Evolutionary conservation across 1,284 basidiomycete genomes (phyloP).

Genomic region (Puccinia hordei): DNA sequence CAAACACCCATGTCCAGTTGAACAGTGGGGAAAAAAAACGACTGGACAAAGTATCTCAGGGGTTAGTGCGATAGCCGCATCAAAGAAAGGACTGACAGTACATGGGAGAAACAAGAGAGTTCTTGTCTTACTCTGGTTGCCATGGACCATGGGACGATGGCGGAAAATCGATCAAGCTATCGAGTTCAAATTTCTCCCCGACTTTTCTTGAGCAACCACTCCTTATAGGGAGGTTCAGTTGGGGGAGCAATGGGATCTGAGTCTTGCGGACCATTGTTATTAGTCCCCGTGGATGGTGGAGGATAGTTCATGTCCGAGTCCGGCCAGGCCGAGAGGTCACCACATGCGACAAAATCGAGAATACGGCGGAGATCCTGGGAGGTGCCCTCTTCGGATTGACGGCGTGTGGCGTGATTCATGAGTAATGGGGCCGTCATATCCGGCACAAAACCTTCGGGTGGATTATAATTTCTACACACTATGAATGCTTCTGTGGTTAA

Average conservation of each 20-base stretch:
- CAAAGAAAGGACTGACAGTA: too few relatives aligned
- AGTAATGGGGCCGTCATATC: slow-evolving; percentile 56
- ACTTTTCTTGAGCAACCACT: slow-evolving; percentile 15
- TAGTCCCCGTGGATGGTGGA: background rate
- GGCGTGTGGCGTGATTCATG: slow-evolving; percentile 53
- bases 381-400: background rate
- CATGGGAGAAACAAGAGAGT: too few relatives aligned
- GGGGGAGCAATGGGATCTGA: slow-evolving; percentile 27
- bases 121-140: too few relatives aligned
- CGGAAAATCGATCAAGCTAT: background rate
- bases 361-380: slow-evolving; percentile 54
- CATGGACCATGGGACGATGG: background rate
- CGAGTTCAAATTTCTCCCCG: slow-evolving; percentile 11
- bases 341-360: slow-evolving; percentile 58
- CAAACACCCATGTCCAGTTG: too few relatives aligned
- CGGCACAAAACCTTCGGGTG: slow-evolving; percentile 55
- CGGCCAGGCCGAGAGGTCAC: slow-evolving; percentile 55
- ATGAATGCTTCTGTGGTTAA: slow-evolving; percentile 64
- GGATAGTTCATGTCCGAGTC: slow-evolving; percentile 43
- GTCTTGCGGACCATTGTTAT: background rate
- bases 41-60: too few relatives aligned
- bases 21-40: too few relatives aligned
- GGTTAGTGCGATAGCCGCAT: too few relatives aligned
- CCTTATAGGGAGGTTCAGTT: slow-evolving; percentile 37
- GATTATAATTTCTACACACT: slow-evolving; percentile 63